Conservation (phyloP, 768 basidiomycete genomes). For the Collybiopsis luxurians region DNA sequence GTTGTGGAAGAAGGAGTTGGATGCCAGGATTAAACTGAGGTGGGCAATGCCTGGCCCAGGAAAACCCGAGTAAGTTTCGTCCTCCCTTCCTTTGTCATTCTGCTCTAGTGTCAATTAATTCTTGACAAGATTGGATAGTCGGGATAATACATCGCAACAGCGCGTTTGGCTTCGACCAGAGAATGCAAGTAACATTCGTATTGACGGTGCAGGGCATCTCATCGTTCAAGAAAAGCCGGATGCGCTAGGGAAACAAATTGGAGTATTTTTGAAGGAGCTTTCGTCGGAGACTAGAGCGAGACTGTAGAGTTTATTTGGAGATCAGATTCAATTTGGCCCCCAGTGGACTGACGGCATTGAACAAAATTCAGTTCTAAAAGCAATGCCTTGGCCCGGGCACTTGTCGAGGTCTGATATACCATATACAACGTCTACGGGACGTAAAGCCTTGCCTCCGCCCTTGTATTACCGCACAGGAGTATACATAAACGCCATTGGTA, state of each 20-base stretch:
- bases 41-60: constrained; percentile 55
- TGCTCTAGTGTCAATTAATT: background rate
- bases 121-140: constrained; percentile 26
- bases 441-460: too few relatives aligned
- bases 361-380: too few relatives aligned
- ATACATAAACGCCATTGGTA: too few relatives aligned
- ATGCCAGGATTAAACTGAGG: constrained; percentile 46
- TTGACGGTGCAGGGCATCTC: constrained; percentile 43
- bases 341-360: too few relatives aligned
- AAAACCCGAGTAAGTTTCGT: constrained; percentile 29
- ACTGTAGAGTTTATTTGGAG: background rate
- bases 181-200: constrained; percentile 39
- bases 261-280: background rate
- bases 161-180: constrained; percentile 42
- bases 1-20: constrained; percentile 34
- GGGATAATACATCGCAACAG: constrained; percentile 27
- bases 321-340: too few relatives aligned
- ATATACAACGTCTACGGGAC: too few relatives aligned
- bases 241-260: constrained; percentile 22
- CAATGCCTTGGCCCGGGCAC: too few relatives aligned
- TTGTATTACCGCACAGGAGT: too few relatives aligned
- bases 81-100: background rate
- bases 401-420: too few relatives aligned
- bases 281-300: background rate
- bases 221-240: constrained; percentile 41